Base-by-base conservation (phyloP, 352 stramenopile genomes). In the Phytopythium oedochilum region DNA sequence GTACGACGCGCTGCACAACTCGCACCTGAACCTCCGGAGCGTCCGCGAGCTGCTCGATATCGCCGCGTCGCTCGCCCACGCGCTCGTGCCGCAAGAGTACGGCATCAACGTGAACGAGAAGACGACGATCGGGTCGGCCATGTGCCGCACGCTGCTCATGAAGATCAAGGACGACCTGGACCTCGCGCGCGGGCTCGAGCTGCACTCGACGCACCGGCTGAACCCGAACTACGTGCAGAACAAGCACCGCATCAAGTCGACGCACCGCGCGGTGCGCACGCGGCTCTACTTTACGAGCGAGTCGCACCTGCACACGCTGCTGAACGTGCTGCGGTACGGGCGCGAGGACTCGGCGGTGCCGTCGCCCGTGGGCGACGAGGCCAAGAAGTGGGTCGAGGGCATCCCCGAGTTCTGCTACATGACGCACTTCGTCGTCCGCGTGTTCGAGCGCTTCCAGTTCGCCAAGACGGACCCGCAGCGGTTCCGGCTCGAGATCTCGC, bases 231-330 rank as follows among this genome's bases (percentile, higher is more conserved):
- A 93, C 61, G 83, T 78, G 14, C 92, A 89, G 60, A 84, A 89
- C 63, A 83, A 86, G 57, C 63, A 83, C 52, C 65, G 75, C 44
- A 78, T 95, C 66, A 95, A 93, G 65, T 98, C 94, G 15, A 91
- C 97, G 56, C 93, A 97, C 44, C 85, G 97, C 32, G 90, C 94
- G 8, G 97, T 99, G 53, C 95, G 97, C 57, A 99, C 97, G 28
- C 89, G 97, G 1, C 78, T 99, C 18, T 99, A 99, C 66, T 99
- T 99, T 66, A 99, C 97, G 18, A 99, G 93, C 28, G 98, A 99
- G 74, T 96, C 86, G 36, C 98, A 99, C 66, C 69, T 99, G 52
- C 97, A 99, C 70, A 92, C 96, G 5, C 68, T 99, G 28, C 67
- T 99, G 29, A 99, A 99, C 66, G 93, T 99, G 17, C 68, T 99